A percentile compares a stretch with the other conserved stretches of the same genome.
phyloP scores from a whole-genome alignment of 2,329 filamentous ascomycete species.

The Penicillium rolfsii region DNA sequence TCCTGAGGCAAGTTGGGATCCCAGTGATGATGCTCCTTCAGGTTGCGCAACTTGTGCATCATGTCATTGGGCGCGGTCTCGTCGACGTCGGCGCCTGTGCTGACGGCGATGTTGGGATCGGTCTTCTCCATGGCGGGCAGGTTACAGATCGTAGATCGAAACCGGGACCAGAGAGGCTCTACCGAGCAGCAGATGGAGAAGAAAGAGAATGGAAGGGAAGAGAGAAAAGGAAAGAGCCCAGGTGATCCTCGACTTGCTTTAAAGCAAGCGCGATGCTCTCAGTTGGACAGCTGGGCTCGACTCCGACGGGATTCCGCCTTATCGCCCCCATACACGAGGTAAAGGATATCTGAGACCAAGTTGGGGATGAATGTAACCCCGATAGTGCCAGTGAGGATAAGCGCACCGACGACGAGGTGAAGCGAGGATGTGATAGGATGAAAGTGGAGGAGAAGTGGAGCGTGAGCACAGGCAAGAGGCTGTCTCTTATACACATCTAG shows the following conservation, averaged over 20 bases:
- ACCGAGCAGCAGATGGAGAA: conserved; percentile 5
- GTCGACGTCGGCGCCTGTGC: conserved; percentile 24
- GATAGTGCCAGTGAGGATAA: neutral
- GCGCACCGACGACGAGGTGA: conserved; percentile 1
- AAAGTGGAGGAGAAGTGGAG: neutral
- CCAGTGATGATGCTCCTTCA: conserved; percentile 64
- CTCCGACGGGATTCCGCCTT: conserved; percentile 20
- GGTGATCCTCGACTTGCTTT: neutral
- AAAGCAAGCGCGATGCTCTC: neutral
- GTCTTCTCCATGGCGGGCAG: conserved; percentile 24
- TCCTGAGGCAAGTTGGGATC: conserved; percentile 69
- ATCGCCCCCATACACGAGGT: conserved; percentile 13
- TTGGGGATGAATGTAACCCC: conserved; percentile 18
- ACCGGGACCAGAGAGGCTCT: neutral
- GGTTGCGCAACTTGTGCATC: conserved; percentile 53
- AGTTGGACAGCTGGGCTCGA: neutral
- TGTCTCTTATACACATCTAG: no score
- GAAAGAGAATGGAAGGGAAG: neutral
- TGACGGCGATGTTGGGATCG: conserved; percentile 28
- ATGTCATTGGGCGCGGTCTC: conserved; percentile 31
- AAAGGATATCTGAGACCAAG: conserved; percentile 13
- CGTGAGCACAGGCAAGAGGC: neutral
- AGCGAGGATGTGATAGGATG: conserved; percentile 1
- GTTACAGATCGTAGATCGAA: conserved; percentile 3
- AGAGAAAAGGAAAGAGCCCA: neutral